Conservation (phyloP, 1,139 yeast genomes). For the Suzukiozyma palmioleophila region DNA sequence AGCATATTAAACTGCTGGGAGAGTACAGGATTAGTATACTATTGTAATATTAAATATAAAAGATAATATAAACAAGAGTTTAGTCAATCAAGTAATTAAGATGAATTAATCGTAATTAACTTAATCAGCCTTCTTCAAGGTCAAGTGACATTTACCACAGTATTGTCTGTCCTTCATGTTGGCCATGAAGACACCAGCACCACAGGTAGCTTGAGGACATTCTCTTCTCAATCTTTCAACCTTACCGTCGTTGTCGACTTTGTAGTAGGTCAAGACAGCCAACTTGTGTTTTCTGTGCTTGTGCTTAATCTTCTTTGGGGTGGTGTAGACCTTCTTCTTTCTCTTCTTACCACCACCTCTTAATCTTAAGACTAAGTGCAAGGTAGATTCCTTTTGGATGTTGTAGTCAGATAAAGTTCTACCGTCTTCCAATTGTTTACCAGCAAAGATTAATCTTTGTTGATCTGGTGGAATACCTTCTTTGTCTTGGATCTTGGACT, state of each 20-base stretch:
- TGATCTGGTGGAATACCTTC: constrained; percentile 99
- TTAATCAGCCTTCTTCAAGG: constrained; percentile 60
- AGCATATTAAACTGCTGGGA: too few species aligned
- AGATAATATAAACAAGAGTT: neutral
- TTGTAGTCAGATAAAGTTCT: constrained; percentile 99
- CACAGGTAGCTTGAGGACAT: constrained; percentile 91
- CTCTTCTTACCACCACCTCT: constrained; percentile 99
- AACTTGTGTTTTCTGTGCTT: constrained; percentile 99
- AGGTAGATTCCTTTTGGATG: constrained; percentile 99
- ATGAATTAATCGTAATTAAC: constrained; percentile 1
- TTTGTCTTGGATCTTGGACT: constrained; percentile 98
- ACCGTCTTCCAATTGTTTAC: constrained; percentile 99
- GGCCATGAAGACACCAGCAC: constrained; percentile 99
- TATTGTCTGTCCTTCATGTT: constrained; percentile 98
- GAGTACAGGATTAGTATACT: neutral
- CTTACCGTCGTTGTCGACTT: constrained; percentile 97
- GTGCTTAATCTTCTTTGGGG: constrained; percentile 99
- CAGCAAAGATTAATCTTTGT: constrained; percentile 99
- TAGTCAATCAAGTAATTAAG: neutral
- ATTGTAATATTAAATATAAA: constrained; percentile 1
- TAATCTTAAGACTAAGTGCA: constrained; percentile 96
- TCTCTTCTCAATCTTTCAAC: constrained; percentile 99
- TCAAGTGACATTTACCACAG: constrained; percentile 99
- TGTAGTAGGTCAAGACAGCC: constrained; percentile 99
- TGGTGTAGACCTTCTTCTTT: constrained; percentile 99